Base-by-base conservation (phyloP, 2,329 filamentous ascomycete genomes). In the Neofusicoccum kwambonambiense region DNA sequence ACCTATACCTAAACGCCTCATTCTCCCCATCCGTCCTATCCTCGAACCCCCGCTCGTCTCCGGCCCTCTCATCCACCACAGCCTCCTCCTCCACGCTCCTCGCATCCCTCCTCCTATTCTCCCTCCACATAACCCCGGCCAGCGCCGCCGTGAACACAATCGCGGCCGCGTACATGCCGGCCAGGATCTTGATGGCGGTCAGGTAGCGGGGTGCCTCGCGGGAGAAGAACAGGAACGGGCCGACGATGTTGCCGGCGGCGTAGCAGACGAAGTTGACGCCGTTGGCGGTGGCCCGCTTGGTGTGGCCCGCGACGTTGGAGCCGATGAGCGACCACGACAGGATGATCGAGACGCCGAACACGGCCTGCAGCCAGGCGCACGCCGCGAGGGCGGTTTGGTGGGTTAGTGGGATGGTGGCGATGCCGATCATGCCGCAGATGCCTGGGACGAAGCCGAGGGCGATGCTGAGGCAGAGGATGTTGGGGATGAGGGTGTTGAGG, bases 31-130 rank as follows among this genome's bases (percentile, higher is more conserved):
- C 75, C 19, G 74, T 76, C 67, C 70, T 64, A 66, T 77, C 73
- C 41, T 68, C 72, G 45, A 77, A 77, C 8, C 75, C 27, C 83
- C 95, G 67, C 89, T 95, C 75, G 61, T 77, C 75, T 17, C 65
- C 62, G 9, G 75, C 67, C 0, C 71, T 74, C 62, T 71, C 67
- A 52, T 73, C 73, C 0, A 70, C 74, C 1, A 39, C 31, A 2
- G 71, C 72, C 56, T 65, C 75, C 56, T 64, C 27, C 27, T 31
- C 27, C 4, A 31, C 27, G 1, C 6, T 31, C 27, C 5, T 65
- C 64, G 62, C 68, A 62, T 76, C 72, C 54, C 73, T 69, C 57
- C 67, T 72, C 66, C 65, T 69, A 52, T 76, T 76, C 67, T 76
- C 70, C 71, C 69, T 72, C 63, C 65, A 64, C 75, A 77, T 77